Percentiles rank a stretch among this genome's conserved stretches.
These are phyloP conservation scores for Buddleja alternifolia DNA, from an alignment of 257 asterid species.

Conservation along the genomic window DNA sequence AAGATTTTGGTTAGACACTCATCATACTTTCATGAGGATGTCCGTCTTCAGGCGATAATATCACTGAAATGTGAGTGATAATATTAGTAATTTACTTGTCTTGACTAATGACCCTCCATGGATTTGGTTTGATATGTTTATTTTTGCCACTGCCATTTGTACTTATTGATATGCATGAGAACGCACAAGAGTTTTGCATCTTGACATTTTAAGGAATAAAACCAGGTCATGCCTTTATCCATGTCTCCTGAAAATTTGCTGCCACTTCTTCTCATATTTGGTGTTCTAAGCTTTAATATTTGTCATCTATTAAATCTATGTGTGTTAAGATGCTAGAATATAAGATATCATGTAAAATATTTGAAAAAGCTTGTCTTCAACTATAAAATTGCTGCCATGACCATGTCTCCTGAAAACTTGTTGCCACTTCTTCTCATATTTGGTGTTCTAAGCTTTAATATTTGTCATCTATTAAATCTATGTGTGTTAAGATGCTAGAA, in stretches of 20 bases:
- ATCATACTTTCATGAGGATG: conserved; percentile 93
- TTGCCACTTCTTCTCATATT: conserved; percentile 11
- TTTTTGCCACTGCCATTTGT: neutral
- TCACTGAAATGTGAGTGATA: conserved; percentile 78
- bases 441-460: conserved; percentile 2
- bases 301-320: conserved; percentile 3
- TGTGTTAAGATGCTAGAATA: conserved; percentile 5
- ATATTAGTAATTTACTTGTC: conserved; percentile 9
- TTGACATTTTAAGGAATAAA: conserved; percentile 10
- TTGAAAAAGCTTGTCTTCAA: neutral
- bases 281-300: conserved; percentile 2
- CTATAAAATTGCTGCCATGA: conserved; percentile 12
- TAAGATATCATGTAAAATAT: conserved; percentile 4
- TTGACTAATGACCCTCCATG: conserved; percentile 17
- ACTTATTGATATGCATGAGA: conserved; percentile 10
- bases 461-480: neutral
- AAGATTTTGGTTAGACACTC: conserved; percentile 85
- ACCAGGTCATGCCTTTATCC: conserved; percentile 7
- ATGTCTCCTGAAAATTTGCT: conserved; percentile 10
- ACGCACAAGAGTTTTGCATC: neutral
- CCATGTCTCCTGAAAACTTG: conserved; percentile 7
- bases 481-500: conserved; percentile 13
- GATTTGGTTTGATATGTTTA: conserved; percentile 14
- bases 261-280: conserved; percentile 7
- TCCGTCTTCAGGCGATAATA: conserved; percentile 92